Conservation (phyloP, 164 flowering plant genomes). For the Magnolia kwangsiensis region DNA sequence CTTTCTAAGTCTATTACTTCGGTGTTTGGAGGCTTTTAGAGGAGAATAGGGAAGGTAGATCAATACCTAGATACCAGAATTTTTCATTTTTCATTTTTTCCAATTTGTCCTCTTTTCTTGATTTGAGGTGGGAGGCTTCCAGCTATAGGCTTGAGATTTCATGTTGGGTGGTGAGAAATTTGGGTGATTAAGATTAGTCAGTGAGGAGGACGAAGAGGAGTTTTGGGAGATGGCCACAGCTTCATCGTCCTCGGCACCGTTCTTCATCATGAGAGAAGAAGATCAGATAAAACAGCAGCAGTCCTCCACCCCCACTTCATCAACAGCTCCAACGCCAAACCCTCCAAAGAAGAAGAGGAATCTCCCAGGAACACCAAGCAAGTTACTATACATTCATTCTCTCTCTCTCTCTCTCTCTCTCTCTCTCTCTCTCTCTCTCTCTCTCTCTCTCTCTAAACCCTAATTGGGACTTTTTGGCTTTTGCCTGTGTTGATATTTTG, state of each 20-base stretch:
- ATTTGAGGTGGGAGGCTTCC: background rate
- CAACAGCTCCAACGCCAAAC: constrained; percentile 29
- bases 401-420: too few species aligned
- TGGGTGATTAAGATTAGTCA: background rate
- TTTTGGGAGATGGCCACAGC: constrained; percentile 33
- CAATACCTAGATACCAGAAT: background rate
- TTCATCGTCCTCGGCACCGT: constrained; percentile 35
- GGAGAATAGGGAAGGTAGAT: background rate
- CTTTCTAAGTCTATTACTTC: constrained; percentile 1
- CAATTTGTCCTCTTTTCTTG: background rate
- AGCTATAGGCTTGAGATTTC: constrained; percentile 18
- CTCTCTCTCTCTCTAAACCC: background rate
- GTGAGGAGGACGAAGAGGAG: background rate
- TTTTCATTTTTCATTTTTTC: constrained; percentile 14
- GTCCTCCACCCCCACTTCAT: constrained; percentile 37
- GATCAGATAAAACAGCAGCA: constrained; percentile 34
- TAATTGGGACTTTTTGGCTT: constrained; percentile 8
- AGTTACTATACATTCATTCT: constrained; percentile 28
- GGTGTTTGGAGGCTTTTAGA: background rate
- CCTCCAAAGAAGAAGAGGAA: constrained; percentile 65
- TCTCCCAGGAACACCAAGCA: constrained; percentile 81
- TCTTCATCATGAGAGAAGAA: constrained; percentile 47
- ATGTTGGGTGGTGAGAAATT: constrained; percentile 13
- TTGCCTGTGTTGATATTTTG: constrained; percentile 14
- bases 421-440: background rate